Conservation (phyloP, 164 flowering plant species). For the Tetrastigma voinierianum region DNA sequence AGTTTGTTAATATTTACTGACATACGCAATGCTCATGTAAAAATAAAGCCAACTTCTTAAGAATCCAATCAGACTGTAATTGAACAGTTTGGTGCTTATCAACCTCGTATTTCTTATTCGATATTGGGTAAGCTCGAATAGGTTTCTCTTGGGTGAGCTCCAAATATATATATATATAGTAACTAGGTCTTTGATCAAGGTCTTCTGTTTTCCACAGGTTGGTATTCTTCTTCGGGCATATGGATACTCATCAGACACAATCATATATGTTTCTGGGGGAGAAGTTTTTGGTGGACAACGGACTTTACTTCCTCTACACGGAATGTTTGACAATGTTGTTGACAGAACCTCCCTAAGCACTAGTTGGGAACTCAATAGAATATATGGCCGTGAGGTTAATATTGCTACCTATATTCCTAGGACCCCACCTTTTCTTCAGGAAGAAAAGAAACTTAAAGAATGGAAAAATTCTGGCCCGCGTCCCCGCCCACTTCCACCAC, state of each 20-base stretch:
- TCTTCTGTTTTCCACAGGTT: constrained; percentile 42
- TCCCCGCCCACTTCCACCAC: constrained; percentile 98
- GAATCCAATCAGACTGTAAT: too few species aligned
- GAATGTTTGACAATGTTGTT: constrained; percentile 93
- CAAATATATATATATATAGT: not conserved
- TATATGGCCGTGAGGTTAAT: constrained; percentile 77
- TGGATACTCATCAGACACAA: constrained; percentile 86
- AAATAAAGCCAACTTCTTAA: too few species aligned
- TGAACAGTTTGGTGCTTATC: too few species aligned
- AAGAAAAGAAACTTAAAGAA: constrained; percentile 41
- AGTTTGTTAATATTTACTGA: too few species aligned
- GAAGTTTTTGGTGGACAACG: constrained; percentile 96
- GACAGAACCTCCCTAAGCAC: constrained; percentile 84
- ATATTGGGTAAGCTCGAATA: too few species aligned
- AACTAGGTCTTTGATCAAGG: not conserved
- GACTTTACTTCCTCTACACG: constrained; percentile 75
- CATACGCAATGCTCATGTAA: too few species aligned
- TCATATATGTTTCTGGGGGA: constrained; percentile 87
- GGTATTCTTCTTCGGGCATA: constrained; percentile 92
- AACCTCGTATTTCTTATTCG: too few species aligned
- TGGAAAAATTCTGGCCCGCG: constrained; percentile 84
- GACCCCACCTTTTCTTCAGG: constrained; percentile 40
- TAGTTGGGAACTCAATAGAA: constrained; percentile 53
- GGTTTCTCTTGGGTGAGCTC: not conserved
- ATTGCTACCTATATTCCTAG: constrained; percentile 28